Percentiles rank a stretch among this genome's conserved stretches.
Evolutionary conservation across 2,329 filamentous ascomycete species (phyloP).

Genomic region (Trichoderma citrinoviride): DNA sequence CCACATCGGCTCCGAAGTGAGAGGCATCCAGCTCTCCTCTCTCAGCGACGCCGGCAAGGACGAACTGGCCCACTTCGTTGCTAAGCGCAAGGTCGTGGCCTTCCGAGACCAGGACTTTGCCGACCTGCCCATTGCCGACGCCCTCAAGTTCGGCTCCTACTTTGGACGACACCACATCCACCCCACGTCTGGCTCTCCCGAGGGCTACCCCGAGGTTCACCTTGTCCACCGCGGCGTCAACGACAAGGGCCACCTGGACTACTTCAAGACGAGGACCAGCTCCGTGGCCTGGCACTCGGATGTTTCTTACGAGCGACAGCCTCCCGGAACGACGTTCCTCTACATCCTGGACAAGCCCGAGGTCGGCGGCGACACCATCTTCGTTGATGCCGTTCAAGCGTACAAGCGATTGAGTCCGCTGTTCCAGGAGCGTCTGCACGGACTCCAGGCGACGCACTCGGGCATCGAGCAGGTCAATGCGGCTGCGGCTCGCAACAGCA

Average conservation of each 20-base stretch:
- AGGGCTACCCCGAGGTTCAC: slow-evolving; percentile 71
- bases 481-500: slow-evolving; percentile 62
- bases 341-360: slow-evolving; percentile 81
- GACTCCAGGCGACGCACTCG: slow-evolving; percentile 76
- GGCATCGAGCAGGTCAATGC: slow-evolving; percentile 76
- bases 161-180: slow-evolving; percentile 83
- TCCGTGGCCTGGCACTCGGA: slow-evolving; percentile 88
- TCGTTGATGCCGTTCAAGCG: slow-evolving; percentile 74
- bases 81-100: slow-evolving; percentile 73
- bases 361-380: slow-evolving; percentile 81
- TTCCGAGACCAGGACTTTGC: slow-evolving; percentile 75
- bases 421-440: slow-evolving; percentile 77
- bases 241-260: slow-evolving; percentile 51
- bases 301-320: slow-evolving; percentile 83
- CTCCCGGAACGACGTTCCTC: slow-evolving; percentile 84
- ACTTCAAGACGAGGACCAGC: slow-evolving; percentile 68
- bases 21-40: slow-evolving; percentile 67
- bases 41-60: slow-evolving; percentile 69
- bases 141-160: slow-evolving; percentile 67
- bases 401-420: slow-evolving; percentile 77
- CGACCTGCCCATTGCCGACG: slow-evolving; percentile 66
- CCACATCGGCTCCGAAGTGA: slow-evolving; percentile 70
- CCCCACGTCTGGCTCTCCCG: slow-evolving; percentile 71
- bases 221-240: slow-evolving; percentile 69
- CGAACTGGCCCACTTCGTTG: slow-evolving; percentile 71